Evolutionary conservation across 495 filamentous ascomycete genomes (phyloP).

Genomic region (Neurospora pannonica): DNA sequence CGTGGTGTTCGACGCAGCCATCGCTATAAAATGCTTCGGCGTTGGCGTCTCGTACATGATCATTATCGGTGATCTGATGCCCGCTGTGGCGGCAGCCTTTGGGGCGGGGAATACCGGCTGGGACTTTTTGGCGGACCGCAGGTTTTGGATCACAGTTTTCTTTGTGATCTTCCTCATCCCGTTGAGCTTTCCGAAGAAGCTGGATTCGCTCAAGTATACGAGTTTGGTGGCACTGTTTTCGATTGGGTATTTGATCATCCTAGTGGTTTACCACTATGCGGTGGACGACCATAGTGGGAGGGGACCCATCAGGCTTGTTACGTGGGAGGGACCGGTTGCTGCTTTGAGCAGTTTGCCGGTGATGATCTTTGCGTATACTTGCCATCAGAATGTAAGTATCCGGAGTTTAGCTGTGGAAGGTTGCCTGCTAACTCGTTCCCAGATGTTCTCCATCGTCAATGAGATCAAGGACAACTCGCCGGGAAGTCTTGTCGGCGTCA

Average conservation of each 20-base stretch:
- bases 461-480: constrained; percentile 84
- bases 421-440: constrained; percentile 2
- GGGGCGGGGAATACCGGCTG: constrained; percentile 47
- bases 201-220: constrained; percentile 96
- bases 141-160: constrained; percentile 96
- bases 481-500: constrained; percentile 64
- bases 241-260: constrained; percentile 84
- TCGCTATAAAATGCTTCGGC: constrained; percentile 97
- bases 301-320: constrained; percentile 60
- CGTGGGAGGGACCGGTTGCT: constrained; percentile 69
- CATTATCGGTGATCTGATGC: constrained; percentile 98
- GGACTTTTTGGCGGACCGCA: constrained; percentile 72
- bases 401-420: not conserved
- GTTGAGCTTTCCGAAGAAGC: constrained; percentile 75
- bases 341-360: constrained; percentile 82
- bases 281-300: constrained; percentile 67
- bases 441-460: constrained; percentile 99
- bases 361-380: constrained; percentile 96
- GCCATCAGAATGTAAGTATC: constrained; percentile 80
- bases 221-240: constrained; percentile 84
- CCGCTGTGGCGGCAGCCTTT: constrained; percentile 71
- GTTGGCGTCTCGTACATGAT: constrained; percentile 96
- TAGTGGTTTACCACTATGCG: constrained; percentile 84
- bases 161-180: constrained; percentile 96
- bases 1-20: constrained; percentile 90